Conservation (phyloP, 257 asterid species). For the Solanum chiquidenum region DNA sequence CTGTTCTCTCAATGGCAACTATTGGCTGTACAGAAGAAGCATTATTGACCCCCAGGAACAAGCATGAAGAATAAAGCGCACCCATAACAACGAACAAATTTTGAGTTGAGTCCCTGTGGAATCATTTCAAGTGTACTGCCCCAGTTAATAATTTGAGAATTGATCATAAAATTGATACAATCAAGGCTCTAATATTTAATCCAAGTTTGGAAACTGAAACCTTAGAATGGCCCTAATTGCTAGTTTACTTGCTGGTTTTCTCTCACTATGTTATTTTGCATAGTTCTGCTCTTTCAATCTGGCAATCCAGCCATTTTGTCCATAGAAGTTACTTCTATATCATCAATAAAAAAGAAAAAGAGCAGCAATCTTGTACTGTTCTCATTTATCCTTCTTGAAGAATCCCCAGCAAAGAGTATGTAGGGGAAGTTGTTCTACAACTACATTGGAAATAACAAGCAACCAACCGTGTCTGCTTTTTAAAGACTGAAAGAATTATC, state of each 20-base stretch:
- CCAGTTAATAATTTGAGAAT: background rate
- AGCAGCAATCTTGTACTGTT: background rate
- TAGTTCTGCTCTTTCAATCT: background rate
- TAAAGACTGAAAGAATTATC: background rate
- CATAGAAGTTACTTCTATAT: background rate
- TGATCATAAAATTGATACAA: background rate
- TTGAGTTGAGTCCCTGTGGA: conserved; percentile 63
- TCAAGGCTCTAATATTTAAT: background rate
- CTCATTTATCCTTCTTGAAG: background rate
- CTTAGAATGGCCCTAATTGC: background rate
- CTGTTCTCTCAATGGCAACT: conserved; percentile 72
- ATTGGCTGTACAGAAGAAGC: conserved; percentile 86
- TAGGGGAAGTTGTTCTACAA: background rate
- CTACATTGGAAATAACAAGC: background rate
- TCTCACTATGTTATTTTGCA: background rate
- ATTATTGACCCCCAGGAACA: conserved; percentile 84
- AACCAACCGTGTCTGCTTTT: background rate
- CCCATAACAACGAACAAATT: conserved; percentile 65
- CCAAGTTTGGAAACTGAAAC: background rate
- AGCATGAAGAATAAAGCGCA: conserved; percentile 56
- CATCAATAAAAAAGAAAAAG: background rate
- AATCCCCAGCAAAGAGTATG: background rate
- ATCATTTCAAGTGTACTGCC: background rate
- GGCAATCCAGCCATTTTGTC: background rate
- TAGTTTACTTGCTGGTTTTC: background rate